Percentiles rank a stretch among this genome's conserved stretches.
These are phyloP conservation scores for Melaleuca quinquenervia DNA, from an alignment of 345 rosid genomes.

Conservation along the genomic window DNA sequence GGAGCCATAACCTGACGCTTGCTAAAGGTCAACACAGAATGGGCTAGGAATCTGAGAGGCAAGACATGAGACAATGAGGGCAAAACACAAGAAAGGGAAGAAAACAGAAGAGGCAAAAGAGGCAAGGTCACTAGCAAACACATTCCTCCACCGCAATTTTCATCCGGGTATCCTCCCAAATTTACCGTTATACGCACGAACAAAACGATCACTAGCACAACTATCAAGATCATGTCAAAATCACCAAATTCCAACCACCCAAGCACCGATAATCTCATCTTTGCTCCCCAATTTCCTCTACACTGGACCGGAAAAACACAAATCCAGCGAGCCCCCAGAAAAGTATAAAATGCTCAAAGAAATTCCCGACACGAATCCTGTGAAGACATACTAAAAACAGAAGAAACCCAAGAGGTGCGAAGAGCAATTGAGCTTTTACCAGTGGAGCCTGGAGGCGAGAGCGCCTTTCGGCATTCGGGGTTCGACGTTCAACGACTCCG, in stretches of 20 bases:
- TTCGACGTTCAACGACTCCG: slow-evolving; percentile 29
- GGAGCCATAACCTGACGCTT: not conserved
- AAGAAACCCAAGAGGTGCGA: slow-evolving; percentile 1
- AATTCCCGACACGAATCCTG: not conserved
- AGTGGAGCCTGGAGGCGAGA: slow-evolving; percentile 76
- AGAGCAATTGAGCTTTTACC: slow-evolving; percentile 21
- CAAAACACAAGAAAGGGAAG: not conserved
- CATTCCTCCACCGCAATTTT: not conserved
- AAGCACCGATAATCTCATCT: not conserved
- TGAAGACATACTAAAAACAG: not conserved
- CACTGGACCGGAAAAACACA: not conserved
- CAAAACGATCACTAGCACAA: not conserved
- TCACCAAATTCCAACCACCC: not conserved
- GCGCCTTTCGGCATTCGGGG: slow-evolving; percentile 42
- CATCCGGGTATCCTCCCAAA: not conserved
- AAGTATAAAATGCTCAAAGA: not conserved
- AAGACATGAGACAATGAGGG: not conserved
- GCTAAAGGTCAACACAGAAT: not conserved
- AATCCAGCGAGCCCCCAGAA: not conserved
- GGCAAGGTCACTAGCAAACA: not conserved
- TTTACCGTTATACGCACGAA: not conserved
- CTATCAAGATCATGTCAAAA: not conserved
- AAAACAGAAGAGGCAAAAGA: not conserved
- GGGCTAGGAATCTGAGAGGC: not conserved
- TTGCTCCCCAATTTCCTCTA: not conserved